Conservation (phyloP, 805 yeast genomes). For the Saitoella complicata region DNA sequence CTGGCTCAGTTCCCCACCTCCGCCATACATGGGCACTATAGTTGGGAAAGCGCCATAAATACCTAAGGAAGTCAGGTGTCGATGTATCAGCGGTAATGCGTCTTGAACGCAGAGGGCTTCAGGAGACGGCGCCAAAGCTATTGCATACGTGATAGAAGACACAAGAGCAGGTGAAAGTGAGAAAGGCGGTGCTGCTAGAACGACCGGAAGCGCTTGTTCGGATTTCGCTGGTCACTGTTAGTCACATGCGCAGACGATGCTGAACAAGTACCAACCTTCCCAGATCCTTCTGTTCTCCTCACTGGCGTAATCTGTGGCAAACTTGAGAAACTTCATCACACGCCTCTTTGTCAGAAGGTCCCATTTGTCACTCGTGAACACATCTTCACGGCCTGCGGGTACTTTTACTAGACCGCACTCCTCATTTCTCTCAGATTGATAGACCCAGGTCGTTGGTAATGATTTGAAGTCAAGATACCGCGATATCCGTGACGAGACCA, state of each 20-base stretch:
- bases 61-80: constrained; percentile 72
- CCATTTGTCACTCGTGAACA: constrained; percentile 74
- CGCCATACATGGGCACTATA: constrained; percentile 80
- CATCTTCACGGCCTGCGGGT: constrained; percentile 77
- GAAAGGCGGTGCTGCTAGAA: constrained; percentile 21
- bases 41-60: constrained; percentile 92
- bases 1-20: constrained; percentile 89
- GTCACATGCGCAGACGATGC: constrained; percentile 44
- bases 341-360: constrained; percentile 61
- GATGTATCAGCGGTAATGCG: constrained; percentile 65
- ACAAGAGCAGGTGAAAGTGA: no score
- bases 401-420: constrained; percentile 79
- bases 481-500: constrained; percentile 73
- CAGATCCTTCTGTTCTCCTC: constrained; percentile 43
- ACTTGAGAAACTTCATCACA: constrained; percentile 83
- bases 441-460: constrained; percentile 18
- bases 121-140: constrained; percentile 57
- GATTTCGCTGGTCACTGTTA: constrained; percentile 52
- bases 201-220: constrained; percentile 68
- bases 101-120: constrained; percentile 43
- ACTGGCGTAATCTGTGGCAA: constrained; percentile 44
- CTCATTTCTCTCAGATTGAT: constrained; percentile 73
- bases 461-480: constrained; percentile 87
- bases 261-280: constrained; percentile 35
- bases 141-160: constrained; percentile 28